Percentiles rank a stretch among this genome's conserved stretches.
These are phyloP conservation scores for Amaranthus palmeri DNA, from an alignment of 148 eudicot species.

Conservation along the genomic window DNA sequence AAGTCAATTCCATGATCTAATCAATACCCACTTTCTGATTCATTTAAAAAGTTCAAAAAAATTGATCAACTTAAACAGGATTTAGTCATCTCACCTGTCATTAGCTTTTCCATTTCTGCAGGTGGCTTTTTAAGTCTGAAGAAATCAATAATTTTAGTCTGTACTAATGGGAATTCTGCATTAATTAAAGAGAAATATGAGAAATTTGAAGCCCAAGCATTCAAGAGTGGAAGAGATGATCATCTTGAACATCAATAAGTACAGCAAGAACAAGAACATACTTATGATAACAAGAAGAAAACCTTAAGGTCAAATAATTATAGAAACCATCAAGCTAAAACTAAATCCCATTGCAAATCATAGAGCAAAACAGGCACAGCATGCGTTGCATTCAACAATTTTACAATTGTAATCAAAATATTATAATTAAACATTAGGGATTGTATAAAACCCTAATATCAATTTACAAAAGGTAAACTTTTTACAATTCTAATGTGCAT, in stretches of 20 bases:
- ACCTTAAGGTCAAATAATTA: too few relatives aligned
- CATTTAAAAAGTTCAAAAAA: background rate
- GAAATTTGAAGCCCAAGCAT: background rate
- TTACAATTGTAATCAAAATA: too few relatives aligned
- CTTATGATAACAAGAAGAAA: too few relatives aligned
- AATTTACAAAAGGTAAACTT: background rate
- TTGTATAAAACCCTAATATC: constrained; percentile 16
- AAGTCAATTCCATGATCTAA: background rate
- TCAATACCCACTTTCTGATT: background rate
- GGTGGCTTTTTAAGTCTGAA: constrained; percentile 73
- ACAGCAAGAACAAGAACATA: too few relatives aligned
- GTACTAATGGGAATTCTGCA: constrained; percentile 80
- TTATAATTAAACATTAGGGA: background rate
- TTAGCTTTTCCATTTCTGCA: constrained; percentile 26
- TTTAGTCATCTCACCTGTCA: constrained; percentile 42
- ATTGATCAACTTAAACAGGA: background rate
- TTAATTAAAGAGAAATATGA: background rate
- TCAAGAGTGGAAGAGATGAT: too few relatives aligned
- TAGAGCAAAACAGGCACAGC: too few relatives aligned
- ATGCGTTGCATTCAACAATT: too few relatives aligned
- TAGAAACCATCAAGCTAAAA: too few relatives aligned
- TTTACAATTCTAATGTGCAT: too few relatives aligned
- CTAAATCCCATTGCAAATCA: too few relatives aligned
- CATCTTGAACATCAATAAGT: too few relatives aligned
- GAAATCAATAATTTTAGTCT: constrained; percentile 88